Conservation (phyloP, 2,329 filamentous ascomycete species). For the Golovinomyces cichoracearum region DNA sequence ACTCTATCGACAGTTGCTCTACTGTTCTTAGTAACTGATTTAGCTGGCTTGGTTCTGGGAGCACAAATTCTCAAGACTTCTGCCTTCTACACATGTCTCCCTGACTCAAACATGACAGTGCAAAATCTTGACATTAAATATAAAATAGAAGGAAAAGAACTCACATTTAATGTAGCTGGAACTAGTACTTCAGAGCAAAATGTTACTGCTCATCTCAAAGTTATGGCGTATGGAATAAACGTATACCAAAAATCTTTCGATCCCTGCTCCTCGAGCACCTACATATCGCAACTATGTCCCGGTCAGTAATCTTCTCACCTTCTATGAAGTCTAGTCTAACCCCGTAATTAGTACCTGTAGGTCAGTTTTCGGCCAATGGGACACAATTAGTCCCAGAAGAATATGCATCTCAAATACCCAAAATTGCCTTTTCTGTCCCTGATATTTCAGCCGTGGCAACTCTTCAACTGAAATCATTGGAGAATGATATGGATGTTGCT, state of each 20-base stretch:
- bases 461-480: conserved; percentile 40
- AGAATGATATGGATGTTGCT: conserved; percentile 37
- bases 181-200: conserved; percentile 30
- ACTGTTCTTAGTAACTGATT: conserved; percentile 11
- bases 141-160: conserved; percentile 42
- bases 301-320: conserved; percentile 22
- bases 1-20: conserved; percentile 10
- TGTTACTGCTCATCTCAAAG: conserved; percentile 9
- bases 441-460: conserved; percentile 73
- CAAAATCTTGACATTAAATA: conserved; percentile 54
- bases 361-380: conserved; percentile 48
- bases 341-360: conserved; percentile 34
- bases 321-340: not conserved
- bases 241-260: conserved; percentile 63
- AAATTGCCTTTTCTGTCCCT: conserved; percentile 71
- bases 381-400: conserved; percentile 42
- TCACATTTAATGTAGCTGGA: conserved; percentile 64
- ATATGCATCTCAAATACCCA: conserved; percentile 51
- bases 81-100: conserved; percentile 50
- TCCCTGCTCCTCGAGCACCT: conserved; percentile 44
- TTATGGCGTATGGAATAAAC: conserved; percentile 47
- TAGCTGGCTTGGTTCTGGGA: conserved; percentile 25
- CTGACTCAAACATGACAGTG: conserved; percentile 36
- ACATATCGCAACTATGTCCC: conserved; percentile 42
- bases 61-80: conserved; percentile 52